Percentiles rank a stretch among this genome's conserved stretches.
Conservation (phyloP, 371 early-diverging fungal species). For the Funneliformis caledonium region DNA sequence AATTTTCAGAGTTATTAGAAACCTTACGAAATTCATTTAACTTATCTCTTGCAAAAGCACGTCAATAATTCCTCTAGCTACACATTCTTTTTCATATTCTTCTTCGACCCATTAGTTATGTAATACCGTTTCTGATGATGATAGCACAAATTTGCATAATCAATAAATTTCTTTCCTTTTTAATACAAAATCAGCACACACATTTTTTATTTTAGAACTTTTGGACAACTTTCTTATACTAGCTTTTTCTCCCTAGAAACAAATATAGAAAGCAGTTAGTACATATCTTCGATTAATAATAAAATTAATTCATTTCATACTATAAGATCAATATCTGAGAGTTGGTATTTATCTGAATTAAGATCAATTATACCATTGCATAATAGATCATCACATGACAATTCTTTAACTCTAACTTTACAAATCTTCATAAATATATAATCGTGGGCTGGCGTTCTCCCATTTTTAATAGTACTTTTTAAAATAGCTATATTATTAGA, state of each 20-base stretch:
- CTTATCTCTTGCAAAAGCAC: slow-evolving; percentile 26
- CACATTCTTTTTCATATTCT: background rate
- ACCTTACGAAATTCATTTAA: slow-evolving; percentile 17
- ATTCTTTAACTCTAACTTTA: background rate
- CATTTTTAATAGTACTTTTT: background rate
- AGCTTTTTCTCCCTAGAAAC: slow-evolving; percentile 3
- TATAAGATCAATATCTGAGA: background rate
- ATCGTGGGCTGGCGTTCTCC: background rate
- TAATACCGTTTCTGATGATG: background rate
- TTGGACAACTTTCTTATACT: background rate
- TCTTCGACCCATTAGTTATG: slow-evolving; percentile 6
- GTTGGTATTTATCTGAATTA: background rate
- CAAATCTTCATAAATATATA: background rate
- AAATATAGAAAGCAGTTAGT: background rate
- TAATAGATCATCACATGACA: slow-evolving; percentile 1
- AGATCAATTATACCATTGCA: slow-evolving; percentile 21
- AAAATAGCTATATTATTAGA: background rate
- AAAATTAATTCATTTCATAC: background rate
- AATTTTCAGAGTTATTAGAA: slow-evolving; percentile 29
- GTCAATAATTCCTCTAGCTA: slow-evolving; percentile 18
- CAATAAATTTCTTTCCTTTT: background rate
- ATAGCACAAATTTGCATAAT: background rate
- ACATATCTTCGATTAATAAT: background rate
- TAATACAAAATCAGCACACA: slow-evolving; percentile 7
- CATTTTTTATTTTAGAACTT: background rate